Conservation (phyloP, 2,329 filamentous ascomycete species). For the Amauroascus niger region DNA sequence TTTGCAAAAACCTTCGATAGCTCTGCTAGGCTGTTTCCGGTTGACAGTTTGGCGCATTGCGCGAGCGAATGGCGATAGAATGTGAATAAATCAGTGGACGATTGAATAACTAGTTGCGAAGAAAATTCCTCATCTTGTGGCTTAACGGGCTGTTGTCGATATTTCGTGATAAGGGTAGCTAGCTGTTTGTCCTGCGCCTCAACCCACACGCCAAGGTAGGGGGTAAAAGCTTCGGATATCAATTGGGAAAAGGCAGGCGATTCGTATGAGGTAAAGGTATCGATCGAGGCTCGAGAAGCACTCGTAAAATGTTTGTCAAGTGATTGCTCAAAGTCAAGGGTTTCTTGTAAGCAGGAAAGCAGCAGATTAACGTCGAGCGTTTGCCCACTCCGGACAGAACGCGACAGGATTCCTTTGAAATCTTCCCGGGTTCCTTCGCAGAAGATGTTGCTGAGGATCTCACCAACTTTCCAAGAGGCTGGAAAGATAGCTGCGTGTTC, state of each 20-base stretch:
- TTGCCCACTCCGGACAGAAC: constrained; percentile 70
- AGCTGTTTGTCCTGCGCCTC: constrained; percentile 89
- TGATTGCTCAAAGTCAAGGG: constrained; percentile 89
- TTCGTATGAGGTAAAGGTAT: constrained; percentile 75
- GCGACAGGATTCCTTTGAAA: constrained; percentile 84
- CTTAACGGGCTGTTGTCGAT: constrained; percentile 70
- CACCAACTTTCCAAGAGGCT: constrained; percentile 75
- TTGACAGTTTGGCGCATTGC: constrained; percentile 93
- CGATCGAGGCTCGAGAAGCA: constrained; percentile 65
- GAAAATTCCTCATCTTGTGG: constrained; percentile 86
- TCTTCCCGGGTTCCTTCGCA: constrained; percentile 94
- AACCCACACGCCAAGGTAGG: constrained; percentile 93
- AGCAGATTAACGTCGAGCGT: constrained; percentile 83
- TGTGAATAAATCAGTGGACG: constrained; percentile 92
- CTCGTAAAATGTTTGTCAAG: constrained; percentile 74
- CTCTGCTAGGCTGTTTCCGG: constrained; percentile 75
- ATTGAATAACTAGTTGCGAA: constrained; percentile 76
- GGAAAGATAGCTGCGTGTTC: constrained; percentile 88
- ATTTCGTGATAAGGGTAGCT: constrained; percentile 73
- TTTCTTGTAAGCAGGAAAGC: constrained; percentile 84
- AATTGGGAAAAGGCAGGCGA: constrained; percentile 73
- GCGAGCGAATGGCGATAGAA: constrained; percentile 89
- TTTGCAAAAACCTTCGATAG: constrained; percentile 77
- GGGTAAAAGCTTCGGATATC: constrained; percentile 94
- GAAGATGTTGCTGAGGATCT: constrained; percentile 80